Conservation (phyloP, 2,329 filamentous ascomycete genomes). For the Fusarium staphyleae region DNA sequence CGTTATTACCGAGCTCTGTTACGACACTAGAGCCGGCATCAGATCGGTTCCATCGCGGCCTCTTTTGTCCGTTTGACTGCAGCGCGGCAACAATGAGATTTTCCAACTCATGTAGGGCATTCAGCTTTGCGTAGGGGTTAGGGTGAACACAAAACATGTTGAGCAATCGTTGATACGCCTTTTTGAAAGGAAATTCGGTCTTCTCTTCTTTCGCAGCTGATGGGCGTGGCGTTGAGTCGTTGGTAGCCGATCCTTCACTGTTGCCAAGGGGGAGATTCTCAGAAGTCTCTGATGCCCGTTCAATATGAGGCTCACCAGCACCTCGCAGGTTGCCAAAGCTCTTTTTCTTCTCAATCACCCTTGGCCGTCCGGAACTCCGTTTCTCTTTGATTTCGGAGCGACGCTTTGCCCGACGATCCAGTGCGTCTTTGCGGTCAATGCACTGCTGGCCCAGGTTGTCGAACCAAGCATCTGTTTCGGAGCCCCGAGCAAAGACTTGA, state of each 20-base stretch:
- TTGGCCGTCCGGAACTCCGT: constrained; percentile 56
- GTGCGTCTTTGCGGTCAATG: constrained; percentile 66
- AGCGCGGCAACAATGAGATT: constrained; percentile 81
- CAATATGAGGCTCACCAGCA: constrained; percentile 51
- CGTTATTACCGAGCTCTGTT: constrained; percentile 44
- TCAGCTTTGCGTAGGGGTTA: constrained; percentile 86
- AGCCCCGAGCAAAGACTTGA: constrained; percentile 84
- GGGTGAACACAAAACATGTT: constrained; percentile 88
- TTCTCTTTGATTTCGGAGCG: constrained; percentile 52
- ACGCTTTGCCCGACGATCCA: constrained; percentile 57
- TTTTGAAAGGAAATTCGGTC: constrained; percentile 77
- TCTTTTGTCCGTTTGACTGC: constrained; percentile 45
- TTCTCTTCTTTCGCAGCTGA: constrained; percentile 38
- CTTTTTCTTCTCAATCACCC: constrained; percentile 69
- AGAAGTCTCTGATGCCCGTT: constrained; percentile 49
- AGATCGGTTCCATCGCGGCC: constrained; percentile 47
- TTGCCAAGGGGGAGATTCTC: constrained; percentile 49
- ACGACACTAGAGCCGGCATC: constrained; percentile 47
- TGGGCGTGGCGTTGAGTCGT: constrained; percentile 39
- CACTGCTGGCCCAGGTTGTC: constrained; percentile 70
- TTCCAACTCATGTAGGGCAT: constrained; percentile 82
- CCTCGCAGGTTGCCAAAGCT: constrained; percentile 71
- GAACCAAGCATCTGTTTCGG: constrained; percentile 93
- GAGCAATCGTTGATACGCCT: constrained; percentile 80
- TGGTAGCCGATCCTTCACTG: constrained; percentile 49